Percentiles rank a stretch among this genome's conserved stretches.
phyloP scores from a whole-genome alignment of 1,284 basidiomycete genomes.

The Ceratobasidium theobromae region DNA sequence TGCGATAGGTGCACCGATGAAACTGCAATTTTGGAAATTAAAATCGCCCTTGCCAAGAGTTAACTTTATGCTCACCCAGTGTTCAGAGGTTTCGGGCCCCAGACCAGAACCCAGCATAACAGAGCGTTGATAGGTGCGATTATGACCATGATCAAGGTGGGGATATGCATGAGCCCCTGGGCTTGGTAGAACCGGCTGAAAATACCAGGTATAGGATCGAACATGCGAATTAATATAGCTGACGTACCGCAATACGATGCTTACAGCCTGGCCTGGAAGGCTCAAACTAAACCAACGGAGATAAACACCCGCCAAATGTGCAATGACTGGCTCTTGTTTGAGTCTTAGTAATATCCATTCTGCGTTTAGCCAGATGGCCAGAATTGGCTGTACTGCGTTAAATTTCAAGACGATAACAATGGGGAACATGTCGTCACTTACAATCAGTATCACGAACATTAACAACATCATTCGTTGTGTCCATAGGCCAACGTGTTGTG shows the following conservation, averaged over 20 bases:
- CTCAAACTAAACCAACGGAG: slow-evolving; percentile 77
- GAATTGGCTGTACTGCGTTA: slow-evolving; percentile 56
- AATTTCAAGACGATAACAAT: slow-evolving; percentile 28
- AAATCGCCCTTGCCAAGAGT: background rate
- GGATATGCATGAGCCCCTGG: slow-evolving; percentile 83
- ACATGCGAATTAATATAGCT: background rate
- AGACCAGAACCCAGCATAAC: slow-evolving; percentile 84
- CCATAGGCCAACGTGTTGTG: slow-evolving; percentile 87
- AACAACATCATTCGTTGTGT: slow-evolving; percentile 81
- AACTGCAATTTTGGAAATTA: slow-evolving; percentile 53
- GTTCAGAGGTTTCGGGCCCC: slow-evolving; percentile 71
- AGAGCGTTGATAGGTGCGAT: slow-evolving; percentile 86
- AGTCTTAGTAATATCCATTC: slow-evolving; percentile 76
- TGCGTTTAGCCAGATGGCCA: slow-evolving; percentile 76
- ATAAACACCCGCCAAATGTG: slow-evolving; percentile 73
- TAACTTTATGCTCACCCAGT: slow-evolving; percentile 37
- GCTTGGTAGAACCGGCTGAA: slow-evolving; percentile 83
- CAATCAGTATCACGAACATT: slow-evolving; percentile 59
- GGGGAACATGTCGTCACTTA: slow-evolving; percentile 46
- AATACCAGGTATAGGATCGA: background rate
- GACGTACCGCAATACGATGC: slow-evolving; percentile 60
- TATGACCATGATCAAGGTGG: slow-evolving; percentile 81
- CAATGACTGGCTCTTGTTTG: slow-evolving; percentile 85
- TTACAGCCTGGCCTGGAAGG: slow-evolving; percentile 86
- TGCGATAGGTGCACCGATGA: slow-evolving; percentile 90